A percentile compares a stretch with the other conserved stretches of the same genome.
These are phyloP conservation scores for Suillus placidus DNA, from an alignment of 768 basidiomycete genomes.

Conservation along the genomic window DNA sequence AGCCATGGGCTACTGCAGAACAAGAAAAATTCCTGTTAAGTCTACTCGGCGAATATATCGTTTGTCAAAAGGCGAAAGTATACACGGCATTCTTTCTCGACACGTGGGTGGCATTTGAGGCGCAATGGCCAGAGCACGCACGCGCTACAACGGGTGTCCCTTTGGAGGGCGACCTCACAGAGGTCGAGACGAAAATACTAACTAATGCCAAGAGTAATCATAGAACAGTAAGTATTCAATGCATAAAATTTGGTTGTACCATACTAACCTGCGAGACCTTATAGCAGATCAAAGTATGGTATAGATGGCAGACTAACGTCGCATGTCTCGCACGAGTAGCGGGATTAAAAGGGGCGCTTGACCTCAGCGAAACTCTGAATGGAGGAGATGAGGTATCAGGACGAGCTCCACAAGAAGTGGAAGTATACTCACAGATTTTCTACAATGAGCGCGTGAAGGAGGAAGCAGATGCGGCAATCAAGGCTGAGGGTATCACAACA, in stretches of 20 bases:
- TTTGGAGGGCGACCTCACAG: background rate
- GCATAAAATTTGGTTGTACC: background rate
- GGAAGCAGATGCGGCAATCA: background rate
- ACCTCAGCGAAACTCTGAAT: background rate
- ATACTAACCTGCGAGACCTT: background rate
- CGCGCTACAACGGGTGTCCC: too few relatives aligned
- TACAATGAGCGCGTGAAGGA: background rate
- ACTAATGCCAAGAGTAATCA: too few relatives aligned
- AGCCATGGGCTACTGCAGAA: background rate
- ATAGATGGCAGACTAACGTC: background rate
- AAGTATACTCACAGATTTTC: background rate
- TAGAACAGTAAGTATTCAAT: background rate
- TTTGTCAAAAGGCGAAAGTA: background rate
- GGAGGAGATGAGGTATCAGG: background rate
- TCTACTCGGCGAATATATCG: background rate
- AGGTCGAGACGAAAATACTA: background rate
- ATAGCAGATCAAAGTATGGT: background rate
- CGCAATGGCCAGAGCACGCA: background rate
- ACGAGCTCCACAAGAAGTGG: background rate
- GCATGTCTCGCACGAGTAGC: background rate
- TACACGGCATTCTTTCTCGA: background rate
- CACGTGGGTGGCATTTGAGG: background rate
- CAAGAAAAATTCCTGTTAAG: background rate
- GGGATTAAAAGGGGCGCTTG: background rate
- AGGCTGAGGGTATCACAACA: background rate